Percentiles rank a stretch among this genome's conserved stretches.
These are phyloP conservation scores for Logfia minima DNA, from an alignment of 129 eudicot species.

Conservation along the genomic window DNA sequence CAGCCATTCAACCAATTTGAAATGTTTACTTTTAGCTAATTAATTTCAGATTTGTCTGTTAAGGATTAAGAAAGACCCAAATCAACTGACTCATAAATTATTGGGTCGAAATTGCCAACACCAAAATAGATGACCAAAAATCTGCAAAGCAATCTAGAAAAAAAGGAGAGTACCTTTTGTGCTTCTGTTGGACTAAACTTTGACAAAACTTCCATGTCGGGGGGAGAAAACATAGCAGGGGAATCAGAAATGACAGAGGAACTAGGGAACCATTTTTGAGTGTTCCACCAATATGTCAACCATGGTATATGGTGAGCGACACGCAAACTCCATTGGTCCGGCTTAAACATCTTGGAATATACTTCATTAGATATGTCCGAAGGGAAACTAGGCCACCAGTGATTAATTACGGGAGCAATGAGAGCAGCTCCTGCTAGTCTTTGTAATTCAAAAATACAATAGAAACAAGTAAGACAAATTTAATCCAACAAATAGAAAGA, in stretches of 20 bases:
- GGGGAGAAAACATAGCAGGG: constrained; percentile 47
- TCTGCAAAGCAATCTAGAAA: too few species aligned
- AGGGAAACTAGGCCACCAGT: constrained; percentile 78
- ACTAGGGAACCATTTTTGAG: constrained; percentile 62
- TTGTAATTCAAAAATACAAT: neutral
- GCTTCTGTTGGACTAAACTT: constrained; percentile 19
- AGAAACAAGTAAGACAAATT: neutral
- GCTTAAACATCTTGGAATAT: constrained; percentile 33
- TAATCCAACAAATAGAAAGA: neutral
- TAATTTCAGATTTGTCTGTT: too few species aligned
- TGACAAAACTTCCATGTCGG: constrained; percentile 48
- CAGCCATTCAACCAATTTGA: too few species aligned
- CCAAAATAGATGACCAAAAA: too few species aligned
- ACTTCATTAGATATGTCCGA: constrained; percentile 51
- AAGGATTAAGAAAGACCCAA: too few species aligned
- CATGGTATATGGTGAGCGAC: constrained; percentile 72
- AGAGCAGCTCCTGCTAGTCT: constrained; percentile 83
- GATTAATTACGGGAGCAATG: constrained; percentile 54
- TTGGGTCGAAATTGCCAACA: too few species aligned
- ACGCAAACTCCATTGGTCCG: constrained; percentile 66
- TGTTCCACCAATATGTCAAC: constrained; percentile 86
- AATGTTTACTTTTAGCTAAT: too few species aligned
- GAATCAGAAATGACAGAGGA: constrained; percentile 30
- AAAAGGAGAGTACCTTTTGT: constrained; percentile 39
- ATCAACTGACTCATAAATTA: too few species aligned